Evolutionary conservation across 768 basidiomycete genomes (phyloP).

Genomic region (Xerocomellus intermedius): DNA sequence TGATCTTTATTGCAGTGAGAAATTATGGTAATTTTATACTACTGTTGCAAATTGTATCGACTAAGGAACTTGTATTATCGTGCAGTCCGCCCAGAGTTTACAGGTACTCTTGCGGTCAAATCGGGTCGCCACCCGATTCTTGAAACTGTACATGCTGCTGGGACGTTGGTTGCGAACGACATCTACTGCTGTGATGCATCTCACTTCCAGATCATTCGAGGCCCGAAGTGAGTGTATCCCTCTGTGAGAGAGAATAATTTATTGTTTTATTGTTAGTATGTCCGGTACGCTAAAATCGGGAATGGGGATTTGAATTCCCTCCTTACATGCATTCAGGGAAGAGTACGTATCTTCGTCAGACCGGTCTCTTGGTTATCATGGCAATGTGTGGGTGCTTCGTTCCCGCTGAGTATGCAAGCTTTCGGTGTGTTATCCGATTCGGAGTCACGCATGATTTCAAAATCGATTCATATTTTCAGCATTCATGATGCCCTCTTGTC

Average conservation of each 20-base stretch:
- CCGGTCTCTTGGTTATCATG: slow-evolving; percentile 79
- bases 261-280: slow-evolving; percentile 45
- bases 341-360: slow-evolving; percentile 89
- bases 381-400: slow-evolving; percentile 92
- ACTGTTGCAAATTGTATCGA: neutral
- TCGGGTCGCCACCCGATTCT: slow-evolving; percentile 86
- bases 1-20: slow-evolving; percentile 35
- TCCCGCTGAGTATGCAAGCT: slow-evolving; percentile 91
- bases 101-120: slow-evolving; percentile 86
- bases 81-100: slow-evolving; percentile 87
- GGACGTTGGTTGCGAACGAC: slow-evolving; percentile 83
- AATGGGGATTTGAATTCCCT: neutral
- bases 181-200: slow-evolving; percentile 83
- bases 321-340: slow-evolving; percentile 54
- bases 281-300: slow-evolving; percentile 39
- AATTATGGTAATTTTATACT: slow-evolving; percentile 42
- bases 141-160: slow-evolving; percentile 66
- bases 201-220: slow-evolving; percentile 88
- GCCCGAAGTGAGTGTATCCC: slow-evolving; percentile 66
- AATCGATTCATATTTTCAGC: slow-evolving; percentile 35
- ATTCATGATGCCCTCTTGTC: slow-evolving; percentile 83
- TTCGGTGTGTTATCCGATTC: slow-evolving; percentile 46
- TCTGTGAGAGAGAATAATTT: neutral
- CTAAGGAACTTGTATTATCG: neutral
- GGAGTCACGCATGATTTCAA: neutral